Base-by-base conservation (phyloP, 768 basidiomycete genomes). In the Termitomyces sp. region DNA sequence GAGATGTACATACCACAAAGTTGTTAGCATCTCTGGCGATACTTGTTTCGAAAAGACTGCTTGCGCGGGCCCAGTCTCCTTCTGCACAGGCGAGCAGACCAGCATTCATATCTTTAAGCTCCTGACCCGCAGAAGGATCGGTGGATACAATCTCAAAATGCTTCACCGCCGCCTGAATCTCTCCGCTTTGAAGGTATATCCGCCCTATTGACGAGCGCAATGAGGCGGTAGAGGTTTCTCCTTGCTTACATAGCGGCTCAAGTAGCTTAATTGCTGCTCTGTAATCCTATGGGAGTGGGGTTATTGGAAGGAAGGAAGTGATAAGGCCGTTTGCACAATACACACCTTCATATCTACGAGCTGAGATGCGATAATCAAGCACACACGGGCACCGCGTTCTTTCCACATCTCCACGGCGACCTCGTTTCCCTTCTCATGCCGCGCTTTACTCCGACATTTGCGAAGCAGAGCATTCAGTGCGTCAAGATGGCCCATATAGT, bases 321-420 rank as follows among this genome's bases (percentile, higher is more conserved):
- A 26, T 41, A 31, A 37, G 26, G 36, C 20, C 49, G 34, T 39
- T 22, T 12, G 27, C 12, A 32, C 29, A 3, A 16, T 18, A 43
- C 73, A 22, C 46, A 88, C 90, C 77, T 90, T 90, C 85, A 92
- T 90, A 71, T 94, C 92, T 53, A 90, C 75, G 65, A 93, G 71
- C 70, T 93, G 90, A 36, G 87, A 88, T 1, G 90, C 90, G 47
- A 92, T 79, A 59, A 92, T 91, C 55, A 94, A 68, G 54, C 79
- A 83, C n/a, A 93, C 73, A 49, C 92, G 75, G 16, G 87, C 81
- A 4, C 85, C 85, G 56, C 91, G 82, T 69, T 94, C 91, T 59
- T 84, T 85, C 91, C 91, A 94, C 90, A 92, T 92, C 51, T 78
- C 76, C 20, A 77, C 68, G 32, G 72, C 63, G 9, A 65, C 67